Conservation (phyloP, 2,329 filamentous ascomycete species). For the Pseudogymnoascus sp. region DNA sequence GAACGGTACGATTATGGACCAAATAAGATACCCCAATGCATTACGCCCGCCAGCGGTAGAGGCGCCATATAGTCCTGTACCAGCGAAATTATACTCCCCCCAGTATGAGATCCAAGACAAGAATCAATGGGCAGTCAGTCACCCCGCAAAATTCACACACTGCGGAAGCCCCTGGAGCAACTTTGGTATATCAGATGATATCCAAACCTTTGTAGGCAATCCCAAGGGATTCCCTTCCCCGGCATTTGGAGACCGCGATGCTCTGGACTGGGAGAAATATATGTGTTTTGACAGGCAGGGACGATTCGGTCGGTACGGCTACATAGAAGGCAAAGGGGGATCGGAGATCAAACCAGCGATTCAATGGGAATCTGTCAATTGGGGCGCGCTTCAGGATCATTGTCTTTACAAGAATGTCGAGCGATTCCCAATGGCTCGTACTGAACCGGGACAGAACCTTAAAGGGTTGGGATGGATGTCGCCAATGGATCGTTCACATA, state of each 20-base stretch:
- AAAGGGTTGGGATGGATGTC: slow-evolving; percentile 23
- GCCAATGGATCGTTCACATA: slow-evolving; percentile 17
- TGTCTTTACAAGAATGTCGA: slow-evolving; percentile 59
- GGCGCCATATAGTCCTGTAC: slow-evolving; percentile 35
- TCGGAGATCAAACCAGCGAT: slow-evolving; percentile 22
- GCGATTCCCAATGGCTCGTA: slow-evolving; percentile 39
- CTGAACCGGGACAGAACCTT: not conserved
- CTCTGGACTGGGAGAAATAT: slow-evolving; percentile 52
- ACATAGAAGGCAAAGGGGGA: slow-evolving; percentile 32
- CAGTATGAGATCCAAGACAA: slow-evolving; percentile 61
- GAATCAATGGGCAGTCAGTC: slow-evolving; percentile 47
- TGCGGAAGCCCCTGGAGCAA: slow-evolving; percentile 53
- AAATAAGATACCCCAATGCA: slow-evolving; percentile 27
- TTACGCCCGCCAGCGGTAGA: slow-evolving; percentile 29
- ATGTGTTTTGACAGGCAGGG: slow-evolving; percentile 62
- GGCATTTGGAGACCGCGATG: slow-evolving; percentile 54
- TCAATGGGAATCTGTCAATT: slow-evolving; percentile 58
- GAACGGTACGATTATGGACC: slow-evolving; percentile 27
- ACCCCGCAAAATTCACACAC: slow-evolving; percentile 50
- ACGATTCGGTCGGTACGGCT: slow-evolving; percentile 60
- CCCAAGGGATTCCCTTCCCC: slow-evolving; percentile 51
- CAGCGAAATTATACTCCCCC: slow-evolving; percentile 55
- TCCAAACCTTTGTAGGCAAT: slow-evolving; percentile 55
- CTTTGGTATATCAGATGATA: slow-evolving; percentile 43
- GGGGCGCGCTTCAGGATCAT: slow-evolving; percentile 60